These are phyloP conservation scores for Torulaspora globosa DNA, from an alignment of 1,139 yeast genomes.

Conservation along the genomic window DNA sequence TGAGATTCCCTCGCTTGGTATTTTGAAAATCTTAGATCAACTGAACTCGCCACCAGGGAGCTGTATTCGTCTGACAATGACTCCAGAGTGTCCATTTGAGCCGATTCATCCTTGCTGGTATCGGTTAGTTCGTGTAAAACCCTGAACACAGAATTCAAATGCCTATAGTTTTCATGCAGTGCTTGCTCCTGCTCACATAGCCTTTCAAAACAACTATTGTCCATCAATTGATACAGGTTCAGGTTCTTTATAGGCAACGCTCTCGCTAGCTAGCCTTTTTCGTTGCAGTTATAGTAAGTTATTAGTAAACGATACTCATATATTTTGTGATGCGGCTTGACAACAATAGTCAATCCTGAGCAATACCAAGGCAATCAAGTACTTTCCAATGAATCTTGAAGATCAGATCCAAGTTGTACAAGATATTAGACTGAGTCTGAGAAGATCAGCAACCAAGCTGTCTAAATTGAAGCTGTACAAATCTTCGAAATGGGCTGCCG, in stretches of 20 bases:
- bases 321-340: slow-evolving; percentile 13
- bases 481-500: slow-evolving; percentile 79
- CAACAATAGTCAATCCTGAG: neutral
- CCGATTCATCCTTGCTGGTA: slow-evolving; percentile 13
- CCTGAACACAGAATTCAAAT: slow-evolving; percentile 17
- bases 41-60: slow-evolving; percentile 15
- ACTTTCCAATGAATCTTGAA: slow-evolving; percentile 9
- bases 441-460: slow-evolving; percentile 41
- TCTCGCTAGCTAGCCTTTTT: neutral
- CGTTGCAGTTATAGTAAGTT: neutral
- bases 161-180: slow-evolving; percentile 22
- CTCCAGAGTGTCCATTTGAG: slow-evolving; percentile 14
- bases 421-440: slow-evolving; percentile 38
- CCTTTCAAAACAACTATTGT: slow-evolving; percentile 25
- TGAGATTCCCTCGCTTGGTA: slow-evolving; percentile 24
- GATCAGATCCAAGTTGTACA: slow-evolving; percentile 5
- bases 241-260: neutral
- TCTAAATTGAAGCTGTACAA: slow-evolving; percentile 54
- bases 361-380: neutral
- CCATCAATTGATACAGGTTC: slow-evolving; percentile 3
- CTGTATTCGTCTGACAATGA: slow-evolving; percentile 14
- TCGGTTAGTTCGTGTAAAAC: slow-evolving; percentile 19
- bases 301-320: neutral
- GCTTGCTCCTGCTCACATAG: slow-evolving; percentile 31
- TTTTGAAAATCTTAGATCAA: slow-evolving; percentile 24